Base-by-base conservation (phyloP, 2,329 filamentous ascomycete genomes). In the Gnomoniopsis smithogilvyi region DNA sequence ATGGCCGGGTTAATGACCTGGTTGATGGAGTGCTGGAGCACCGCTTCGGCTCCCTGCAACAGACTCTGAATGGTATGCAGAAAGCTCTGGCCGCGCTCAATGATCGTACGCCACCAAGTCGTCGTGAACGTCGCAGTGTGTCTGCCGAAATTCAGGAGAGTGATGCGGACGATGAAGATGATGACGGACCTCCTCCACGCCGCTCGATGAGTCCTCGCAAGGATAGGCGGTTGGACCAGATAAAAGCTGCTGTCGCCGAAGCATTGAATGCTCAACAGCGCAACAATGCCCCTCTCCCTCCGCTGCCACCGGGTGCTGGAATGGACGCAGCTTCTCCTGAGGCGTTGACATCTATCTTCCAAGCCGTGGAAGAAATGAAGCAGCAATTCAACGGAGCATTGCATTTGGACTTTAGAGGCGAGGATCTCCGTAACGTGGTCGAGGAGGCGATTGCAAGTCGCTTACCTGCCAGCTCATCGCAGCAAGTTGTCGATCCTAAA, bases 121-220 rank as follows among this genome's bases (percentile, higher is more conserved):
- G 79, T 84, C 64, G 84, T 86, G 65, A 91, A 87, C 70, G 73
- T 85, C 45, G 93, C 90, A 91, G 88, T 70, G 73, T 85, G 33
- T 93, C 90, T 50, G 84, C 80, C n/a, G 89, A 92, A 33, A 69
- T 82, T 11, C 80, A 84, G 51, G 87, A 96, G 60, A 97, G 94
- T 70, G 95, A 98, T 74, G 94, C 95, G 12, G 94, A 98, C 70
- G 93, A 96, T 63, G 92, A 96, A 69, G 92, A 96, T 22, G 90
- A 88, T 58, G 62, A 74, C n/a, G n/a, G 15, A 56, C 82, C 85
- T 57, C 62, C 76, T 60, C 75, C 80, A 63, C 80, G 85, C 69
- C 87, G 91, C 54, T 89, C 90, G 6, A 81, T 87, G 65, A 97
- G 93, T 65, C 91, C 92, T 19, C 83, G 85, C 59, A 84, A 88